Percentiles rank a stretch among this genome's conserved stretches.
Conservation (phyloP, 352 stramenopile genomes). For the Globisporangium cystogenes region DNA sequence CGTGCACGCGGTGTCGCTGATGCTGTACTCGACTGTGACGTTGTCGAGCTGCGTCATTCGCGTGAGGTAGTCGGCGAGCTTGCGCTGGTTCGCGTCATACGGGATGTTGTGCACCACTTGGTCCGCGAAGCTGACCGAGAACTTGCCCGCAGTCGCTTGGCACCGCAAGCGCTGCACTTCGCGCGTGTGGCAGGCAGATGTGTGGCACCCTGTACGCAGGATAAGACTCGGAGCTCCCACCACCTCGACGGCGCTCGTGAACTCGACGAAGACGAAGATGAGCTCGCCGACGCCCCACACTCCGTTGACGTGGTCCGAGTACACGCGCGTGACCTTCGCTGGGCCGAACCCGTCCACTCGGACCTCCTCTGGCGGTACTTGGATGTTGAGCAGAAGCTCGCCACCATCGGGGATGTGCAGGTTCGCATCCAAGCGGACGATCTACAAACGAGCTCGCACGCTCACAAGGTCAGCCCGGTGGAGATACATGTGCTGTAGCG, state of each 20-base stretch:
- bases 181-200: constrained; percentile 34
- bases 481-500: not conserved
- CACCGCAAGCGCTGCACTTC: constrained; percentile 66
- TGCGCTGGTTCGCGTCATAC: constrained; percentile 38
- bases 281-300: constrained; percentile 52
- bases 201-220: constrained; percentile 53
- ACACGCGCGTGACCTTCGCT: constrained; percentile 61
- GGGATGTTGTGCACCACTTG: constrained; percentile 64
- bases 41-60: constrained; percentile 62
- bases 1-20: constrained; percentile 56
- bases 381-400: constrained; percentile 55
- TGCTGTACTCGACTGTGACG: constrained; percentile 54
- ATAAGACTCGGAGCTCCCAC: constrained; percentile 35
- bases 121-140: constrained; percentile 46
- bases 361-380: constrained; percentile 55
- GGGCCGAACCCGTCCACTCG: constrained; percentile 39
- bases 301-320: constrained; percentile 39
- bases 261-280: constrained; percentile 62
- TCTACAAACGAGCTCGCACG: constrained; percentile 12
- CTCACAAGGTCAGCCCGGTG: not conserved
- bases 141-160: constrained; percentile 54
- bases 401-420: constrained; percentile 65
- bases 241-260: constrained; percentile 66
- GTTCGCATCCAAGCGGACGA: constrained; percentile 62
- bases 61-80: constrained; percentile 40